Evolutionary conservation across 2,329 filamentous ascomycete genomes (phyloP).

Genomic region (Pleoardoris graminearum): DNA sequence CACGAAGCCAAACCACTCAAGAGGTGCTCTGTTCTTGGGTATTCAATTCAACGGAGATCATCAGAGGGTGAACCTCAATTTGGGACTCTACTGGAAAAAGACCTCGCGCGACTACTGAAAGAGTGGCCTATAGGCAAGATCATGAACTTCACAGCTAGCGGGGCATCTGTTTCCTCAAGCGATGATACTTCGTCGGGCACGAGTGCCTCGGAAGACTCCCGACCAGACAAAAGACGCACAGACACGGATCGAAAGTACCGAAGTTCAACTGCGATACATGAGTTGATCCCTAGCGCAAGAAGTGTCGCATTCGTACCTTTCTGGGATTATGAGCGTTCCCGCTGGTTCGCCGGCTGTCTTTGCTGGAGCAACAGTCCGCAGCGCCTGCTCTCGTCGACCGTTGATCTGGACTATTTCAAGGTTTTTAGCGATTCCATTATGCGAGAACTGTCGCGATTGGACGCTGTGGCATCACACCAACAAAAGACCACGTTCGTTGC

Average conservation of each 20-base stretch:
- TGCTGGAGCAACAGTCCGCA: constrained; percentile 40
- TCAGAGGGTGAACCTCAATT: constrained; percentile 1
- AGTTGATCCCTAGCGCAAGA: constrained; percentile 50
- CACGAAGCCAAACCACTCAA: background rate
- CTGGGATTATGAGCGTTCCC: constrained; percentile 44
- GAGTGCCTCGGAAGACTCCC: constrained; percentile 1
- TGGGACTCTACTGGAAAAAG: constrained; percentile 22
- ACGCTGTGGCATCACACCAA: constrained; percentile 51
- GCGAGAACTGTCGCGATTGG: constrained; percentile 58
- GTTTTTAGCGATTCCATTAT: constrained; percentile 56
- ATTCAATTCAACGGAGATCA: constrained; percentile 14
- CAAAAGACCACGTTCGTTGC: constrained; percentile 40
- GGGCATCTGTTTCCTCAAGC: constrained; percentile 23
- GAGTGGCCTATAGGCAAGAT: constrained; percentile 32
- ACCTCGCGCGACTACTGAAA: constrained; percentile 26
- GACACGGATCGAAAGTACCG: constrained; percentile 31
- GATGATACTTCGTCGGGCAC: constrained; percentile 18
- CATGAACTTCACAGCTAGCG: constrained; percentile 25
- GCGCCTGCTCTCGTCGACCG: constrained; percentile 31
- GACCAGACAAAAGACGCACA: background rate
- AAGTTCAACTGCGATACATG: constrained; percentile 51
- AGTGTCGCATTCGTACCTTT: constrained; percentile 46
- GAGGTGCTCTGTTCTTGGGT: constrained; percentile 30
- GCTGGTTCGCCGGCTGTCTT: constrained; percentile 44
- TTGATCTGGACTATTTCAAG: constrained; percentile 42